Conservation (phyloP, 768 basidiomycete genomes). For the Tylopilus cervinicoccineus region DNA sequence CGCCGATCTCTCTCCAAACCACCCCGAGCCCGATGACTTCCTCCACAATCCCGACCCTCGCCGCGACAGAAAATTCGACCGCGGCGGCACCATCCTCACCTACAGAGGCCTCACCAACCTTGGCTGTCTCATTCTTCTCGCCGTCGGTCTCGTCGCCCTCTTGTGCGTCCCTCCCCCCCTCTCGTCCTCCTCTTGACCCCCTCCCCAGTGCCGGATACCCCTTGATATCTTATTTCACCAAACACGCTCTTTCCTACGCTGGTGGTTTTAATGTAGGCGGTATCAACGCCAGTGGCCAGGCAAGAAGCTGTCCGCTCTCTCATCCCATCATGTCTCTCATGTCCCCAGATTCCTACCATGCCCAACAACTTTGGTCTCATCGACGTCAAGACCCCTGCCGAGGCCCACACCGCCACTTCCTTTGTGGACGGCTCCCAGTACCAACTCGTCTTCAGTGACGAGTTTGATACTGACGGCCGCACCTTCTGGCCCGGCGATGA, state of each 20-base stretch:
- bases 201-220: conserved; percentile 57
- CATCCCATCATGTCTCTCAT: neutral
- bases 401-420: conserved; percentile 50
- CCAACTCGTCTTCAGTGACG: conserved; percentile 83
- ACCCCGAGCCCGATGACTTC: conserved; percentile 61
- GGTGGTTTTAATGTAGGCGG: conserved; percentile 76
- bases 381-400: conserved; percentile 68
- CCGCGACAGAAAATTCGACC: conserved; percentile 54
- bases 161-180: conserved; percentile 43
- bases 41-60: conserved; percentile 73
- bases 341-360: conserved; percentile 49
- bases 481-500: conserved; percentile 81
- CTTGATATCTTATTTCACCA: conserved; percentile 53
- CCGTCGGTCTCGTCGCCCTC: conserved; percentile 48
- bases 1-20: conserved; percentile 54
- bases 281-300: conserved; percentile 74
- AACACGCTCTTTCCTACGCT: conserved; percentile 39
- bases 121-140: conserved; percentile 59
- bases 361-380: conserved; percentile 68
- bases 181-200: neutral
- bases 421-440: conserved; percentile 49
- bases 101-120: conserved; percentile 68
- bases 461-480: conserved; percentile 77
- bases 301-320: conserved; percentile 13
- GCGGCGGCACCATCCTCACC: conserved; percentile 57